A percentile compares a stretch with the other conserved stretches of the same genome.
Evolutionary conservation across 2,329 filamentous ascomycete genomes (phyloP).

Genomic region (Diaporthe sp.): DNA sequence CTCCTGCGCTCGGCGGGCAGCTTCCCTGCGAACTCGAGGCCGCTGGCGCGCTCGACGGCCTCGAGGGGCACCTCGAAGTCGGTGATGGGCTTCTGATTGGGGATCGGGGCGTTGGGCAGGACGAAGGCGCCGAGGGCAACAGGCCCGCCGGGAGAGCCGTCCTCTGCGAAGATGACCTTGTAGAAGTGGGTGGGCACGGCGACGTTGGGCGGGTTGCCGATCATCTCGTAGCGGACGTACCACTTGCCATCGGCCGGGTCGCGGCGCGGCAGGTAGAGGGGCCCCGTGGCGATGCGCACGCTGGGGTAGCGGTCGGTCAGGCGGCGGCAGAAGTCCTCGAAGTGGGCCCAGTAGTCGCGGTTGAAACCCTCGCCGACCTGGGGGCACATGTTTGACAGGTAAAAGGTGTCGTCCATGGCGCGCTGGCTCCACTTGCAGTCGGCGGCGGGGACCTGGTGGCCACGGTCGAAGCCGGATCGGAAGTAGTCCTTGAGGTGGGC

Average conservation of each 20-base stretch:
- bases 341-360: conserved; percentile 98
- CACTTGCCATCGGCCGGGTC: conserved; percentile 91
- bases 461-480: conserved; percentile 93
- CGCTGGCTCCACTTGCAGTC: conserved; percentile 95
- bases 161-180: conserved; percentile 98
- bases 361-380: conserved; percentile 99
- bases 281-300: conserved; percentile 92
- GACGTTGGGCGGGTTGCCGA: conserved; percentile 91
- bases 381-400: conserved; percentile 95
- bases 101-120: conserved; percentile 89
- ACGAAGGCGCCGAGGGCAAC: conserved; percentile 96
- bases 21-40: conserved; percentile 89
- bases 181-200: conserved; percentile 99
- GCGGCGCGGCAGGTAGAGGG: conserved; percentile 89
- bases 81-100: conserved; percentile 86
- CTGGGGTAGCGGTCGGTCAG: conserved; percentile 85
- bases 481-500: conserved; percentile 94
- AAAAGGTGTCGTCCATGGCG: conserved; percentile 96
- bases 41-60: conserved; percentile 90
- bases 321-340: conserved; percentile 95
- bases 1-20: conserved; percentile 80
- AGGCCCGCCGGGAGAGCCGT: conserved; percentile 75
- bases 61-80: conserved; percentile 98
- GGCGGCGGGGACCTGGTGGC: conserved; percentile 96
- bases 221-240: conserved; percentile 95